These are phyloP conservation scores for Cucurbita ficifolia DNA, from an alignment of 306 rosid genomes.

Conservation along the genomic window DNA sequence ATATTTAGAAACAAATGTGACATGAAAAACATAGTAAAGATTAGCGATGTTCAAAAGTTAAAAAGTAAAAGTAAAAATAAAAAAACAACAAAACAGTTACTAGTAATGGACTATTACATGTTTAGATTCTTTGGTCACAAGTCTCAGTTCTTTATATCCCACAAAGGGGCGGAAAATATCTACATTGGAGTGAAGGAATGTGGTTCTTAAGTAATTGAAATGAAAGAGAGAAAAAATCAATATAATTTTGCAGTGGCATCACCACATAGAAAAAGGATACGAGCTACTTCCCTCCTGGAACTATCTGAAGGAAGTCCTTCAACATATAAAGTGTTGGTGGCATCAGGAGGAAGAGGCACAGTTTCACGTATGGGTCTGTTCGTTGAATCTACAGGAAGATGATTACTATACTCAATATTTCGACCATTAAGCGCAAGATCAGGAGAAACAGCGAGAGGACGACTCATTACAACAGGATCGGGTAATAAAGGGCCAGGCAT, in stretches of 20 bases:
- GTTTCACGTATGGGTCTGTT: slow-evolving; percentile 60
- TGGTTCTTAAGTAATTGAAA: background rate
- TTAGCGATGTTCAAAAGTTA: background rate
- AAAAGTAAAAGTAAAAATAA: background rate
- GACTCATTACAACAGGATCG: slow-evolving; percentile 43
- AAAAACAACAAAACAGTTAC: background rate
- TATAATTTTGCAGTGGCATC: slow-evolving; percentile 1
- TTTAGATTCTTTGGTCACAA: slow-evolving; percentile 74
- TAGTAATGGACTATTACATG: slow-evolving; percentile 31
- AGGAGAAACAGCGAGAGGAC: slow-evolving; percentile 35
- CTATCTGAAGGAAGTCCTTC: slow-evolving; percentile 90
- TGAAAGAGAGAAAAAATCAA: background rate
- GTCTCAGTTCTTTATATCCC: slow-evolving; percentile 88
- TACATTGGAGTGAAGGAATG: slow-evolving; percentile 14
- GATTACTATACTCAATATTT: slow-evolving; percentile 39
- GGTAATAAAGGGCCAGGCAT: slow-evolving; percentile 33
- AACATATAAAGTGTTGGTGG: slow-evolving; percentile 75
- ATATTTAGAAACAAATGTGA: background rate
- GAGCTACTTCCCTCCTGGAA: slow-evolving; percentile 75
- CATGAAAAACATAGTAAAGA: background rate
- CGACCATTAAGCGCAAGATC: slow-evolving; percentile 49
- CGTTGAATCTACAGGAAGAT: slow-evolving; percentile 37
- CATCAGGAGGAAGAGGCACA: slow-evolving; percentile 71
- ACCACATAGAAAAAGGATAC: slow-evolving; percentile 43
- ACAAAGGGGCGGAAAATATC: slow-evolving; percentile 94